These are phyloP conservation scores for Clonostachys rosea DNA, from an alignment of 2,329 filamentous ascomycete genomes.

Conservation along the genomic window DNA sequence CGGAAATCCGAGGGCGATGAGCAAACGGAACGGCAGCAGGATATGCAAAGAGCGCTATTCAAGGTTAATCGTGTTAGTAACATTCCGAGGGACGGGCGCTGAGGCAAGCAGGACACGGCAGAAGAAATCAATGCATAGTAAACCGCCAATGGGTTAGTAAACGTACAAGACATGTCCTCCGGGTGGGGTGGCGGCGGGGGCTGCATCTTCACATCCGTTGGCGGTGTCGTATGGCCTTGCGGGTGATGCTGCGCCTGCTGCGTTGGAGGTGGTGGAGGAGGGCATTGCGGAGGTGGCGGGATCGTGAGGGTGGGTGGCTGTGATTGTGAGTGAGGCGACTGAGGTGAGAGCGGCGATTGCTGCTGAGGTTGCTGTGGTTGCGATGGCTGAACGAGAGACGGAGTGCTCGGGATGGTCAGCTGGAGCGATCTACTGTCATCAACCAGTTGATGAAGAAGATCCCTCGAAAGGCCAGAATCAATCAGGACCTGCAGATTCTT, in stretches of 20 bases:
- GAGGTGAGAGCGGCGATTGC: conserved; percentile 9
- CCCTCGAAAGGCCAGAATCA: conserved; percentile 37
- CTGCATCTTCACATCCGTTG: background rate
- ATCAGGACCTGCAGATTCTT: conserved; percentile 40
- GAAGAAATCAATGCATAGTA: too few species aligned
- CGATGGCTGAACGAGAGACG: conserved; percentile 6
- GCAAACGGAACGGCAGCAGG: background rate
- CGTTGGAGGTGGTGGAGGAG: conserved; percentile 21
- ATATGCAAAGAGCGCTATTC: too few species aligned
- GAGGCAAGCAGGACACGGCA: too few species aligned
- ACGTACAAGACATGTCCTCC: too few species aligned
- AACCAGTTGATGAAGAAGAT: conserved; percentile 33
- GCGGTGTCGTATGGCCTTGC: background rate
- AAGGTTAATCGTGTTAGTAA: too few species aligned
- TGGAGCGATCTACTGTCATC: conserved; percentile 27
- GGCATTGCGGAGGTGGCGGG: conserved; percentile 22
- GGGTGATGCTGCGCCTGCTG: conserved; percentile 3
- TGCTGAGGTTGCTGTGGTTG: conserved; percentile 11
- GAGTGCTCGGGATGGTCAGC: conserved; percentile 13
- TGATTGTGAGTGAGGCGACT: conserved; percentile 5
- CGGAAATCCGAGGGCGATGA: conserved; percentile 37
- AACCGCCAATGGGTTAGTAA: too few species aligned
- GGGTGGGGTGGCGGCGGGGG: too few species aligned
- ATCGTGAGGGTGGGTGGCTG: conserved; percentile 8
- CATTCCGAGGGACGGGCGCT: too few species aligned